Percentiles rank a stretch among this genome's conserved stretches.
phyloP scores from a whole-genome alignment of 306 rosid genomes.

The Bauhinia variegata region DNA sequence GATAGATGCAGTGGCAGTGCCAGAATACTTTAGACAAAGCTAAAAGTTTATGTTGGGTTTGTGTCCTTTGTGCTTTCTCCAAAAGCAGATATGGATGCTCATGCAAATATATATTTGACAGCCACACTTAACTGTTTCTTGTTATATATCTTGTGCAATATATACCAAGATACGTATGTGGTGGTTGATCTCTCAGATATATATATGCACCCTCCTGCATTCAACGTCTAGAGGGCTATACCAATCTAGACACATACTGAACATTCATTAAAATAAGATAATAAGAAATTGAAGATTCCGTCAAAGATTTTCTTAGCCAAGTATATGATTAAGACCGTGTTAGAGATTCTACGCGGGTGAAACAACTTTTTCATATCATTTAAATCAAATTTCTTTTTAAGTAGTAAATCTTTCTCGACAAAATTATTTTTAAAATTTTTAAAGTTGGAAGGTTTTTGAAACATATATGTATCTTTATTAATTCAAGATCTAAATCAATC shows the following conservation, averaged over 20 bases:
- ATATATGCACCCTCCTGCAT: constrained; percentile 12
- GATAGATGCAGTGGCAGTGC: too few species aligned
- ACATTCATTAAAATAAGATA: too few species aligned
- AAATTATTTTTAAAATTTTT: too few species aligned
- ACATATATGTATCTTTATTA: too few species aligned
- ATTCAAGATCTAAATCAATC: too few species aligned
- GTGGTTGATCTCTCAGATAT: constrained; percentile 33
- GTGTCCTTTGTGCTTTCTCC: constrained; percentile 39
- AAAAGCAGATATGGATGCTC: constrained; percentile 38
- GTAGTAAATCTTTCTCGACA: too few species aligned
- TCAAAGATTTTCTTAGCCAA: constrained; percentile 33
- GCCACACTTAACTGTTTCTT: constrained; percentile 44
- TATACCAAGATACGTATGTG: constrained; percentile 35
- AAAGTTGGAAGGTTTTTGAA: too few species aligned
- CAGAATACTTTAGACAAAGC: constrained; percentile 44
- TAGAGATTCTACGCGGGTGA: constrained; percentile 28
- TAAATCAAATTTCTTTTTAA: too few species aligned
- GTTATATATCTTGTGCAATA: constrained; percentile 30
- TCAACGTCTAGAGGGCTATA: constrained; percentile 23
- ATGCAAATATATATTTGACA: constrained; percentile 62
- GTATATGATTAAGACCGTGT: constrained; percentile 14
- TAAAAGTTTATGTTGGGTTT: constrained; percentile 45
- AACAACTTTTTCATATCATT: neutral
- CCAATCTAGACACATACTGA: neutral
- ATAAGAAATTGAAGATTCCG: constrained; percentile 25